phyloP scores from a whole-genome alignment of 345 rosid genomes.

The Lagerstroemia speciosa region DNA sequence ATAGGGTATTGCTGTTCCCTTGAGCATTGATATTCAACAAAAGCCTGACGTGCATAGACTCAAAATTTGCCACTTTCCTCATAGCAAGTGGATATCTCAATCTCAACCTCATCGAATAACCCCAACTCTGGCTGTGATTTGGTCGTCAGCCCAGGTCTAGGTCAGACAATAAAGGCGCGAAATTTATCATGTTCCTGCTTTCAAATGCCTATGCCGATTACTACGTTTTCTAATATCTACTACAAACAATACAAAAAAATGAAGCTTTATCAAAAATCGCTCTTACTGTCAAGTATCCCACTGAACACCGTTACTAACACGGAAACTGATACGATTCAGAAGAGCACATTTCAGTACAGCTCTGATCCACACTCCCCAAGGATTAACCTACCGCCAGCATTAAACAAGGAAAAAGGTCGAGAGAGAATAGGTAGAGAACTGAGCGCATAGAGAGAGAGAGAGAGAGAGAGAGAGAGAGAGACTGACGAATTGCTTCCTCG shows the following conservation, averaged over 20 bases:
- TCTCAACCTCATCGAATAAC: neutral
- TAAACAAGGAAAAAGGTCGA: neutral
- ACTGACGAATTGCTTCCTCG: constrained; percentile 98
- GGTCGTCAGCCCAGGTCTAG: neutral
- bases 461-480: neutral
- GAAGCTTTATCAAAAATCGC: neutral
- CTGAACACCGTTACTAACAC: neutral
- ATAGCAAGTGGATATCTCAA: neutral
- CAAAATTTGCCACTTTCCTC: neutral
- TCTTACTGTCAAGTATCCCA: neutral
- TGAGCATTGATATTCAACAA: neutral
- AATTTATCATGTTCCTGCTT: neutral
- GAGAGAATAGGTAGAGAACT: neutral
- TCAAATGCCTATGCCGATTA: neutral
- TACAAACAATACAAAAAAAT: neutral
- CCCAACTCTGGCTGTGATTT: neutral
- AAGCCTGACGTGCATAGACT: neutral
- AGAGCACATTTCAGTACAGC: neutral
- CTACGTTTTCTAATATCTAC: neutral
- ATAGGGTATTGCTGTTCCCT: neutral
- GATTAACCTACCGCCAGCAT: neutral
- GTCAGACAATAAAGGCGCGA: neutral
- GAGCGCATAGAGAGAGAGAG: neutral
- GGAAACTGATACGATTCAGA: neutral
- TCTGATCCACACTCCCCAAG: neutral